phyloP scores from a whole-genome alignment of 805 yeast genomes.

The Huiozyma naganishii region DNA sequence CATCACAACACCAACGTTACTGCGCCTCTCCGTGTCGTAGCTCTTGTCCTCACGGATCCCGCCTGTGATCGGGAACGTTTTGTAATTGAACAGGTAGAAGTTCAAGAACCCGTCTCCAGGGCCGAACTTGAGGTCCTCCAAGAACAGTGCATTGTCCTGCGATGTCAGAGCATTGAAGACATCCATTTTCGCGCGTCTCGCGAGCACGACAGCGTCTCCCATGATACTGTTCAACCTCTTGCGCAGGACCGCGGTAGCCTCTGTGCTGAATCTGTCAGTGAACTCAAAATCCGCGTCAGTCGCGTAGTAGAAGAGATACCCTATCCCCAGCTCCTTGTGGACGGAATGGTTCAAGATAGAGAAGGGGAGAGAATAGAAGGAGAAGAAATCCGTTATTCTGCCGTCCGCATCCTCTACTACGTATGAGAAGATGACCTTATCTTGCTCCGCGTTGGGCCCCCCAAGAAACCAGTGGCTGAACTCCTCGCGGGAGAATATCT shows the following conservation, averaged over 20 bases:
- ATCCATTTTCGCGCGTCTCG: conserved; percentile 60
- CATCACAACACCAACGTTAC: conserved; percentile 88
- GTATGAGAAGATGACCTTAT: conserved; percentile 57
- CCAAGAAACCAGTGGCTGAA: conserved; percentile 76
- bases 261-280: conserved; percentile 30
- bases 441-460: conserved; percentile 25
- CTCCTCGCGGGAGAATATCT: conserved; percentile 47
- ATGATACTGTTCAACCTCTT: conserved; percentile 52
- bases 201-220: conserved; percentile 64
- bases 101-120: conserved; percentile 88
- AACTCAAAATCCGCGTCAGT: conserved; percentile 46
- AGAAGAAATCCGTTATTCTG: conserved; percentile 74
- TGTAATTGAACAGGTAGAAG: conserved; percentile 86
- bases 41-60: conserved; percentile 56
- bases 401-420: conserved; percentile 55
- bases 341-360: conserved; percentile 58
- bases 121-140: conserved; percentile 79
- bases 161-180: conserved; percentile 89
- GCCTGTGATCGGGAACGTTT: conserved; percentile 68
- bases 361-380: conserved; percentile 83
- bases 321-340: conserved; percentile 66
- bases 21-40: conserved; percentile 42
- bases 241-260: conserved; percentile 36
- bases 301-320: conserved; percentile 85
- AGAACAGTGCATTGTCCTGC: conserved; percentile 79